Base-by-base conservation (phyloP, 1,139 yeast species). In the Blastobotrys apis region DNA sequence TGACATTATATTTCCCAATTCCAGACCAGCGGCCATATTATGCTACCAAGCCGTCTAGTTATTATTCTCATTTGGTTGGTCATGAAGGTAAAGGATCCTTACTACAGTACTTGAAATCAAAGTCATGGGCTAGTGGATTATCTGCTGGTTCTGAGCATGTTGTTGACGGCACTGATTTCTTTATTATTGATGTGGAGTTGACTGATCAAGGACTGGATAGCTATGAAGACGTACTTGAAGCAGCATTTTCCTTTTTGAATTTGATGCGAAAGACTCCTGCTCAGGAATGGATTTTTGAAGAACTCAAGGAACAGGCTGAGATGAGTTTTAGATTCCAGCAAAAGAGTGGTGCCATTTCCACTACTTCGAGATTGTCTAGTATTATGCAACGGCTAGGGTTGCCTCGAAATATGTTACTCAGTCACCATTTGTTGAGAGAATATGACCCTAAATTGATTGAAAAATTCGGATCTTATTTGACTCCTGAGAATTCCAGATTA, bases 61-160 rank as follows among this genome's bases (percentile, higher is more conserved):
- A 87, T 62, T 75, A 71, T 54, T 77, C 92, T 21, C 97, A 90
- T 62, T 70, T 92, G 47, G 67, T 92, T 45, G 97, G 98, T 27
- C 97, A 92, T 62, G 97, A 92, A 67, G 86, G 87, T 44, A 73
- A 80, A 43, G 97, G 97, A 1, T 86, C 96, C 1, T 65, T 92
- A 15, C 71, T 86, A 31, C 75, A 80, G 44, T 74, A 72, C 53
- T 74, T 90, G 52, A 90, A 88, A 65, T 66, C 69, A 34, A 69
- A 75, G 51, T 85, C 92, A 9, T 86, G 92, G 87, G 95, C 88
- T 4, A 83, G 78, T 51, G 81, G 77, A 13, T 72, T 92, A 43
- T 77, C 87, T 27, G 80, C 92, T 26, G 96, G 96, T 8, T 75
- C 79, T 34, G 74, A 77, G 58, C 77, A 77, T 39, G 75, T 87